These are phyloP conservation scores for Centrapalus pauciflorus DNA, from an alignment of 129 eudicot species.

Conservation along the genomic window DNA sequence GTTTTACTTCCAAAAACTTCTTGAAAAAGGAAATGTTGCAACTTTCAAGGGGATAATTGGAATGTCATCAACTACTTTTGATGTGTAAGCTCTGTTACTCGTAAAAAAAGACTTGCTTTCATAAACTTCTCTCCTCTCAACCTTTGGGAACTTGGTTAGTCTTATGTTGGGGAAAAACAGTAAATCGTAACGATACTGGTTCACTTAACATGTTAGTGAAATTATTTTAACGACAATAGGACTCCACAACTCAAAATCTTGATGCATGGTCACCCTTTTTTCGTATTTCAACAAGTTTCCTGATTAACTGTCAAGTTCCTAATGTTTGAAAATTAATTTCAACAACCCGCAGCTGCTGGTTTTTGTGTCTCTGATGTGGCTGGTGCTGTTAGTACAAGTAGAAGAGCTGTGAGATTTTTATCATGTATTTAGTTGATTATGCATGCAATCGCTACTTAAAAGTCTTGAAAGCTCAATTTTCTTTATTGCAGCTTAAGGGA, in stretches of 20 bases:
- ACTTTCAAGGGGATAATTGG: neutral
- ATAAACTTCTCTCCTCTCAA: neutral
- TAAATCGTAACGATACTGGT: too few species aligned
- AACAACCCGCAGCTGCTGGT: slow-evolving; percentile 66
- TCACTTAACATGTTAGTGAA: too few species aligned
- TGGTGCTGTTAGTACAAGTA: slow-evolving; percentile 85
- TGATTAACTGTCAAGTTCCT: neutral
- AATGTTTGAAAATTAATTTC: slow-evolving; percentile 20
- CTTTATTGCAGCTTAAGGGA: slow-evolving; percentile 79
- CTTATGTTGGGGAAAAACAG: too few species aligned
- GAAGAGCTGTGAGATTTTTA: slow-evolving; percentile 79
- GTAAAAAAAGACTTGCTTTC: too few species aligned
- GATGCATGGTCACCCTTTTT: too few species aligned
- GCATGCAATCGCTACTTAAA: neutral
- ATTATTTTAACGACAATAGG: too few species aligned
- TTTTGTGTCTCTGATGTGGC: slow-evolving; percentile 54
- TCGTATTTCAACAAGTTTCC: too few species aligned
- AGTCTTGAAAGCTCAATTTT: neutral
- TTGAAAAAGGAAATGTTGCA: neutral
- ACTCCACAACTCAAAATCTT: too few species aligned
- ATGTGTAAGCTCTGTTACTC: too few species aligned
- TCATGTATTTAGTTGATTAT: neutral
- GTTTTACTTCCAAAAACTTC: neutral
- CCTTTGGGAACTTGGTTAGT: too few species aligned
- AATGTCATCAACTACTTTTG: too few species aligned